A percentile compares a stretch with the other conserved stretches of the same genome.
phyloP scores from a whole-genome alignment of 805 yeast genomes.

The Myxozyma melibiosi region DNA sequence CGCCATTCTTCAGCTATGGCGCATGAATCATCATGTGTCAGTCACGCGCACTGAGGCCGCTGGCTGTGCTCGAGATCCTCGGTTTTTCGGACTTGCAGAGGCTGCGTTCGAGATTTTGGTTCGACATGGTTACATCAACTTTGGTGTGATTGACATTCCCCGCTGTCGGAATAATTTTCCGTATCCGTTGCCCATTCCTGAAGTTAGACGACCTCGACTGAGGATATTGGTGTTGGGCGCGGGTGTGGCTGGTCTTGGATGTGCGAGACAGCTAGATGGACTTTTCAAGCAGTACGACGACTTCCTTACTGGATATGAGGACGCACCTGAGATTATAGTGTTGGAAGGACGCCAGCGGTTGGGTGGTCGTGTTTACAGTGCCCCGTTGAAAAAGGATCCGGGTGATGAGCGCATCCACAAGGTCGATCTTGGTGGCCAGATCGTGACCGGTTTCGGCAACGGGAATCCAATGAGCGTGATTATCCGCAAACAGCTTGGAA shows the following conservation, averaged over 20 bases:
- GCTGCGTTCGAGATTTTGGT: slow-evolving; percentile 49
- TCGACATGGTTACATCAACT: slow-evolving; percentile 48
- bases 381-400: slow-evolving; percentile 34
- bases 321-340: slow-evolving; percentile 45
- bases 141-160: slow-evolving; percentile 45
- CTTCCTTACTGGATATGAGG: slow-evolving; percentile 44
- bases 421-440: slow-evolving; percentile 46
- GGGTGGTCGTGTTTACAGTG: slow-evolving; percentile 49
- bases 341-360: slow-evolving; percentile 47
- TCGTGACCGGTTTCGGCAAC: slow-evolving; percentile 46
- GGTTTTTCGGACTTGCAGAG: slow-evolving; percentile 47
- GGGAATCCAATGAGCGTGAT: slow-evolving; percentile 49
- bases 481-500: slow-evolving; percentile 46
- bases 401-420: slow-evolving; percentile 17
- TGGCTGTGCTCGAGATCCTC: slow-evolving; percentile 46
- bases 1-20: slow-evolving; percentile 48
- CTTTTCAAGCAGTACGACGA: slow-evolving; percentile 47
- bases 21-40: slow-evolving; percentile 46
- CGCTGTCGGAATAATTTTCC: slow-evolving; percentile 32
- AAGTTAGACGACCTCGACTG: slow-evolving; percentile 41
- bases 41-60: slow-evolving; percentile 49
- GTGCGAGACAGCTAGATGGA: slow-evolving; percentile 90
- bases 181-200: slow-evolving; percentile 28
- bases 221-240: slow-evolving; percentile 85
- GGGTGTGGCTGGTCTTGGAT: slow-evolving; percentile 95